Evolutionary conservation across 148 eudicot genomes (phyloP), one percentile per base, ranked within the genome.

Genomic region (Chenopodium quinoa): DNA sequence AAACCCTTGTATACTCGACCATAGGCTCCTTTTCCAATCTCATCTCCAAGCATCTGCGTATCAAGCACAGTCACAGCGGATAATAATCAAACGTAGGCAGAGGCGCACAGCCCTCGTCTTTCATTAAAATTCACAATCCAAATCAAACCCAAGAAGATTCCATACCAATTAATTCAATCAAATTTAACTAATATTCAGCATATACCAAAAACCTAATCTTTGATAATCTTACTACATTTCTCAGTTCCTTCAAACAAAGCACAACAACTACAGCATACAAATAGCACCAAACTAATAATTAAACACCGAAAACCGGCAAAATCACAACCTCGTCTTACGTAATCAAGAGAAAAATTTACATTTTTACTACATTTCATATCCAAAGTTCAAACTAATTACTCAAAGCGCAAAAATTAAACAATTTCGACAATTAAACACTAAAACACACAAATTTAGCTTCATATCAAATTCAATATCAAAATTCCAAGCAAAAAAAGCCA

Each of bases 1-100:
- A 97, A 86, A 65, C 99, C 99, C 87, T 97, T 94, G 91, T 97
- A 97, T 9, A 97, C 99, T 87, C 99, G 91, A 48, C 99, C 98
- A 84, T 97, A 94, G 14, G 99, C 99, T 73, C 99, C 99, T 90
- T 97, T 97, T 73, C 99, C 99, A 69, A 97, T 97, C 86, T 97
- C 99, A 88, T 97, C 99, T 72, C 99, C 99, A 78, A 97, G 92
- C 92, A 94, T 94, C 98, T 94, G 82, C 76, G 76, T 72, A 17
- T 60, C 40, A 31, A 48, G 19, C 12, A 25, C 20, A 47, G 29
- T 17, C 6, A 56, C 22, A 3, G 22, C 62, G 17, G 22, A 2
- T 56, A 56, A 14, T 14, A 56, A 56, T 56, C 22, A 56, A 56
- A 17, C 3, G 17, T 4, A 56, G 7, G 48, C 17, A 44, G 3